Evolutionary conservation across 495 filamentous ascomycete species (phyloP), one percentile per base, ranked within the genome.

Genomic region (Arthonia radiata): DNA sequence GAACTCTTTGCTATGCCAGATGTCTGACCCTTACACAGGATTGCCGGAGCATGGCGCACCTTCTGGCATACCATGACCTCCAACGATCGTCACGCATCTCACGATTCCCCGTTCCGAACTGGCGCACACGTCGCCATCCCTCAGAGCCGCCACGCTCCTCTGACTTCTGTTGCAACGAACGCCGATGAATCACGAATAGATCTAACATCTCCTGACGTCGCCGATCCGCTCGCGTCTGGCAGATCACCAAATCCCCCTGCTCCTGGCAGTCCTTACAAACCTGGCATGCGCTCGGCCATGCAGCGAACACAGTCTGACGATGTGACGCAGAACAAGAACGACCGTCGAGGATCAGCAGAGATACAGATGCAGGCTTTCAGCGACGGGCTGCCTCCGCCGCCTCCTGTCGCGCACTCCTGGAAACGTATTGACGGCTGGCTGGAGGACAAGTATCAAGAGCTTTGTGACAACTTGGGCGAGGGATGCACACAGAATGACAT

Each of bases 301-400:
- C 69, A 74, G 29, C 44, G 64, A 31, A 59, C 64, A 37, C 50
- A 59, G 25, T 57, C 63, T 2, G 57, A 54, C 29, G 64, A 70
- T 22, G 48, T n/a, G n/a, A n/a, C n/a, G n/a, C n/a, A 48, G 28
- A 67, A 69, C 26, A 66, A 64, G 26, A 32, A 3, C 10, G 23
- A 24, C 16, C 26, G 12, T 9, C 31, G 9, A 13, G 21, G 7
- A 10, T 12, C 5, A n/a, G 17, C 10, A 18, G 82, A 91, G 46
- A 93, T 99, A 31, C 81, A 81, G 31, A 81, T 99, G 72, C 89
- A 93, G 50, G 75, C 76, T 27, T 99, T 99, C 51, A 64, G 70
- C 36, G 79, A 94, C 34, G 86, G 86, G 26, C 62, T 74, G 13
- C 81, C 86, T 1, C 86, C 89, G 8, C 64, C 86, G 4, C 86